A percentile compares a stretch with the other conserved stretches of the same genome.
These are phyloP conservation scores for Glarea lozoyensis DNA, from an alignment of 495 filamentous ascomycete genomes.

Conservation along the genomic window DNA sequence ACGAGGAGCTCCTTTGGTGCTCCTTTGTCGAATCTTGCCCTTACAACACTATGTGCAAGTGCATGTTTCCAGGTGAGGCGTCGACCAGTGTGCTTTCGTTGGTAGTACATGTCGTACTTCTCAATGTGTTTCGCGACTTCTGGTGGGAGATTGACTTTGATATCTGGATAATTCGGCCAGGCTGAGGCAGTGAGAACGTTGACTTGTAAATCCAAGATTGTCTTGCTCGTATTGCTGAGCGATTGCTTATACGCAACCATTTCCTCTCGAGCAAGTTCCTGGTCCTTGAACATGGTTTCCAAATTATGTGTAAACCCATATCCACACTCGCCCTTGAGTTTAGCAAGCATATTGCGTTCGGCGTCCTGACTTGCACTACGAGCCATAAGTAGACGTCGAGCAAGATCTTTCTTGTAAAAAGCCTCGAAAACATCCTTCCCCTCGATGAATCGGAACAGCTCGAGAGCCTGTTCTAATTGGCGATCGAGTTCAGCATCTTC, in stretches of 20 bases:
- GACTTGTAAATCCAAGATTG: constrained; percentile 57
- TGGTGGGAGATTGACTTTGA: constrained; percentile 62
- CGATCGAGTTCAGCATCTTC: constrained; percentile 84
- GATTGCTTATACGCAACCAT: constrained; percentile 21
- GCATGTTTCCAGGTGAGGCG: constrained; percentile 88
- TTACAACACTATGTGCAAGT: constrained; percentile 77
- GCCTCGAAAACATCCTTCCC: constrained; percentile 97
- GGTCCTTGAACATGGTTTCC: constrained; percentile 98
- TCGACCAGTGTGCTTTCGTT: constrained; percentile 75
- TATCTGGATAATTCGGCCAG: constrained; percentile 87
- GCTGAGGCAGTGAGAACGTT: constrained; percentile 78
- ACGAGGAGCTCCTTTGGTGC: constrained; percentile 82
- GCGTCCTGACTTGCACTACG: constrained; percentile 90
- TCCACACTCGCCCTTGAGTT: constrained; percentile 89
- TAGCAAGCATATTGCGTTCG: constrained; percentile 86
- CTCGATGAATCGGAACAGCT: constrained; percentile 93
- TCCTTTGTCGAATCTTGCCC: constrained; percentile 66
- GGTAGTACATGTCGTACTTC: constrained; percentile 74
- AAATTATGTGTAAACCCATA: constrained; percentile 91
- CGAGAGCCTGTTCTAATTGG: constrained; percentile 83
- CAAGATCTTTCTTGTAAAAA: constrained; percentile 97
- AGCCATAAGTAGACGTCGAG: constrained; percentile 77
- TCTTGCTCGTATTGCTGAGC: constrained; percentile 34
- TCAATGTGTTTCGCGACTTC: constrained; percentile 57
- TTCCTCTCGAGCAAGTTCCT: constrained; percentile 57